A percentile compares a stretch with the other conserved stretches of the same genome.
Evolutionary conservation across 2,329 filamentous ascomycete genomes (phyloP).

Genomic region (Trichoderma semiorbis): DNA sequence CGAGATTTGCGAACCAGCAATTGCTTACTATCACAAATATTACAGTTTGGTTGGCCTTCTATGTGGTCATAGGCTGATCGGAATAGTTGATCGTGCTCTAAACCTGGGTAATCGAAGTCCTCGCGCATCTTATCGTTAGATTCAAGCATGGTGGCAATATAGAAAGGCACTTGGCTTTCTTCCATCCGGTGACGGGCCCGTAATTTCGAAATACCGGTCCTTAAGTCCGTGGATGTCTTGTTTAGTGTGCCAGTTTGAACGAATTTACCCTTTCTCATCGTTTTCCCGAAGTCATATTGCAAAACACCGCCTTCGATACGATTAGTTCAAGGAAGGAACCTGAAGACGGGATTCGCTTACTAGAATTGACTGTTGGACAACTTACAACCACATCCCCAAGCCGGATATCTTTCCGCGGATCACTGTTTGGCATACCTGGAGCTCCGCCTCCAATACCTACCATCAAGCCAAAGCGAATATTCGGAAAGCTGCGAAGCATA

Average conservation of each 20-base stretch:
- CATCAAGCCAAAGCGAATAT: neutral
- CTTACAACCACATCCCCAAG: neutral
- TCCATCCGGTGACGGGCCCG: neutral
- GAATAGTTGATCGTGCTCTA: neutral
- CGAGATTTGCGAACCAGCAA: neutral
- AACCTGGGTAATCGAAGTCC: neutral
- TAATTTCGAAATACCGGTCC: neutral
- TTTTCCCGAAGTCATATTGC: neutral
- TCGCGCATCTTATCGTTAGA: neutral
- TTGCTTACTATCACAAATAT: neutral
- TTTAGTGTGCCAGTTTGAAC: neutral
- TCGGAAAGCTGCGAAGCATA: neutral
- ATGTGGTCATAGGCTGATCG: neutral
- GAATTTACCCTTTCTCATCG: neutral
- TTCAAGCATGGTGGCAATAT: neutral
- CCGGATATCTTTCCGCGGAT: neutral
- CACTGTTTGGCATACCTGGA: neutral
- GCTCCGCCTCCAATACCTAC: neutral
- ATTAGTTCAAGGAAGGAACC: too few relatives aligned
- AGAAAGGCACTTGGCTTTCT: neutral
- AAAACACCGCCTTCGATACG: neutral
- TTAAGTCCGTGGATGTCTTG: neutral
- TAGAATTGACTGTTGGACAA: neutral
- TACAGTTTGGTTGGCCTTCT: neutral
- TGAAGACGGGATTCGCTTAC: too few relatives aligned